Base-by-base conservation (phyloP, 75 land plant genomes). In the Pinus taeda region DNA sequence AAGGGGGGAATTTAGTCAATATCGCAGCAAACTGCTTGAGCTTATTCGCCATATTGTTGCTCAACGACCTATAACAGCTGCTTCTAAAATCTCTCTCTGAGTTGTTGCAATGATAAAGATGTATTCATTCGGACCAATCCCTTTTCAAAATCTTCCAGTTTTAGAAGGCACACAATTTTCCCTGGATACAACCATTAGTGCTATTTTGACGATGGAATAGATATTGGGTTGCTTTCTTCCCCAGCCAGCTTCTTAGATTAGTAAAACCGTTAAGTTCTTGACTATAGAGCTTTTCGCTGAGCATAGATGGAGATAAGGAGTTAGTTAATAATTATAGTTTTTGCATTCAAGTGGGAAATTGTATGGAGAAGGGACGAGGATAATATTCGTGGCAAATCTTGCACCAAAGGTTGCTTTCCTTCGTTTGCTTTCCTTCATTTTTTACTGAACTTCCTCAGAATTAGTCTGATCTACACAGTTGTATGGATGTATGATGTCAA, bases 1-100 rank as follows among this genome's bases (percentile, higher is more conserved):
- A 65, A 88, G 85, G 76, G 81, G 76, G 18, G 94, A 93, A 29
- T 93, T 85, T 77, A 83, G 96, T 72, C 92, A 93, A 66, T 96
- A 91, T 75, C 96, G 96, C 56, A 83, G 90, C 42, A 88, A 83
- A 77, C 82, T 96, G 93, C 75, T 89, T 79, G 99, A 94, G 77
- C 81, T 96, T 64, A 79, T 94, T 63, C 89, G 87, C 8, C 79
- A 88, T 75, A 75, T 90, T 76, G 76, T 90, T 56, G 71, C 76
- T 36, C 79, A 84, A n/a, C n/a, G n/a, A n/a, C n/a, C n/a, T n/a
- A n/a, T n/a, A n/a, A n/a, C n/a, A n/a, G n/a, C n/a, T n/a, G n/a
- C n/a, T n/a, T n/a, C n/a, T n/a, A 88, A 73, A 53, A 84, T 96
- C 73, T 88, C 88, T 74, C 86, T 91, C 59, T 84, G 91, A 78